Evolutionary conservation across 2,329 filamentous ascomycete genomes (phyloP), one percentile per base, ranked within the genome.

Genomic region (Fusarium annulatum): DNA sequence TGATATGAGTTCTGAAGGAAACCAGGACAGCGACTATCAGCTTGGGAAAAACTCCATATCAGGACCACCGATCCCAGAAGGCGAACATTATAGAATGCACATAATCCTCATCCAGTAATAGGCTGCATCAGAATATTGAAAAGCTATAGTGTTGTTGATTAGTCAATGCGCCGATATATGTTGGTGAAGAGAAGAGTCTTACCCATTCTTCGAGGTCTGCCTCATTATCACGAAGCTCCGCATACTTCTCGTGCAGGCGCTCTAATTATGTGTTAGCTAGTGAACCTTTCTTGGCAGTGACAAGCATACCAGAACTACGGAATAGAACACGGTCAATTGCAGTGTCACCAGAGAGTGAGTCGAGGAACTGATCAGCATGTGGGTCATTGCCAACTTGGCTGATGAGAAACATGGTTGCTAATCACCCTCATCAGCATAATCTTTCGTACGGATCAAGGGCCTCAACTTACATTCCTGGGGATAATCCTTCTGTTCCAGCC

Each of bases 221-320:
- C 0, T 53, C 49, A 11, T 53, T 53, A 14, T 38, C 49, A 1
- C 49, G n/a, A 36, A 53, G 23, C 1, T 53, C 33, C 2, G 49
- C 33, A 21, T 38, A 53, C 23, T 38, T 53, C 18, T 53, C 49
- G 7, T 52, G 49, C 9, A 52, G 33, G 9, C 49, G 49, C 18
- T 52, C 33, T 52, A 7, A 10, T 9, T 21, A 15, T 3, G 12
- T 52, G 12, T 52, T 21, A 52, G 12, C 7, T 21, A 9, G 15
- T 26, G 2, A 11, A 14, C 4, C 2, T 2, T 15, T 15, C 9
- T 36, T 36, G 0, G 9, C 1, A 19, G 26, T 3, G 9, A 0
- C 21, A 11, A 8, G 36, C 2, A 2, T 26, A 36, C 33, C 49
- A 19, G 49, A 36, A 16, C 33, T 52, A 33, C 49, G 49, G 33